Conservation (phyloP, 352 stramenopile genomes). For the Phytopythium chamaehyphon region DNA sequence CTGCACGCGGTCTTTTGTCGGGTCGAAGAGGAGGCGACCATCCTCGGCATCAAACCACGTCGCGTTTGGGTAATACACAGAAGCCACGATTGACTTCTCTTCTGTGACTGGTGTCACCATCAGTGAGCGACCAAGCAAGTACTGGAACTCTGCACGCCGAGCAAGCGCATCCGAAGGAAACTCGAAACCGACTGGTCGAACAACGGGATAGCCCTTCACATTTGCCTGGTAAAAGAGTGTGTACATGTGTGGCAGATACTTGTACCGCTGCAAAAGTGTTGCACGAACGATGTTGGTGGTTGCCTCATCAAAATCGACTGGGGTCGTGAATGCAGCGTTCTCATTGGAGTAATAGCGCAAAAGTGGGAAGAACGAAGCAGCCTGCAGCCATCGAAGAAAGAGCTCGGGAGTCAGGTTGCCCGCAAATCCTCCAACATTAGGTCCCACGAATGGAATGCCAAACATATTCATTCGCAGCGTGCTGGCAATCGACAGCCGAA, state of each 20-base stretch:
- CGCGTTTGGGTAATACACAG: conserved; percentile 65
- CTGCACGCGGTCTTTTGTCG: background rate
- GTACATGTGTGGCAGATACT: conserved; percentile 83
- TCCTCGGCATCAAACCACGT: conserved; percentile 66
- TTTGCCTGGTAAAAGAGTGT: conserved; percentile 71
- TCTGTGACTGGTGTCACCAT: conserved; percentile 80
- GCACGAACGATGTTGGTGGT: conserved; percentile 60
- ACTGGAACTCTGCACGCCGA: conserved; percentile 56
- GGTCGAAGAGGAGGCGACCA: conserved; percentile 13
- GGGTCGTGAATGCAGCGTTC: conserved; percentile 33
- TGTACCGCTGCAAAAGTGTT: conserved; percentile 59
- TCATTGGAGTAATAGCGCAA: conserved; percentile 65
- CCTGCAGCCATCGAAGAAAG: conserved; percentile 82
- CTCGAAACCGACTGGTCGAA: conserved; percentile 56
- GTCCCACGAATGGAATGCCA: conserved; percentile 61
- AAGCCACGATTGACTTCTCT: conserved; percentile 43
- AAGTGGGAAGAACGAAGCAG: conserved; percentile 74
- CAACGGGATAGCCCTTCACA: conserved; percentile 33
- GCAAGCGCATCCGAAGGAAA: conserved; percentile 47
- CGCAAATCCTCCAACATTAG: conserved; percentile 59
- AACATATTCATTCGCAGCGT: conserved; percentile 79
- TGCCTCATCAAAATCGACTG: conserved; percentile 64
- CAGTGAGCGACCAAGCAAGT: conserved; percentile 60
- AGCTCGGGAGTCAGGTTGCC: conserved; percentile 53
- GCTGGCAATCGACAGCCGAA: conserved; percentile 66